Evolutionary conservation across 768 basidiomycete species (phyloP).

Genomic region (Mycena vulgaris): DNA sequence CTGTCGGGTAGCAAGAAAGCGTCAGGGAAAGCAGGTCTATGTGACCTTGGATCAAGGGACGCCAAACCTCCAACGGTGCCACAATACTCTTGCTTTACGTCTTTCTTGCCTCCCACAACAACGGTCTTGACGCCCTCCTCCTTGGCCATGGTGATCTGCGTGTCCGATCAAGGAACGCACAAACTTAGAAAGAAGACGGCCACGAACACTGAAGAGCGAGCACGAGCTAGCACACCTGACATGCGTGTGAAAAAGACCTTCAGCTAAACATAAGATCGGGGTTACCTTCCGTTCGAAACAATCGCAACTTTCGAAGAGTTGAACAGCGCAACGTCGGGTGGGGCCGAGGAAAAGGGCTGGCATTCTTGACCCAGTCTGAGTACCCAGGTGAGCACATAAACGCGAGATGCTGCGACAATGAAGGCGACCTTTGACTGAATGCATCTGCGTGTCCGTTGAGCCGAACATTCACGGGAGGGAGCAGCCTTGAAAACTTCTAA

Average conservation of each 20-base stretch:
- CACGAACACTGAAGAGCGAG: constrained; percentile 61
- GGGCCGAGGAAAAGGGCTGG: constrained; percentile 50
- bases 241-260: background rate
- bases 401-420: background rate
- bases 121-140: constrained; percentile 69
- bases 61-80: constrained; percentile 67
- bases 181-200: background rate
- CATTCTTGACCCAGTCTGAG: constrained; percentile 65
- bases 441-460: constrained; percentile 67
- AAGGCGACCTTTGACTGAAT: constrained; percentile 63
- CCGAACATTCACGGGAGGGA: constrained; percentile 54
- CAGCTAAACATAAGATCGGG: constrained; percentile 4
- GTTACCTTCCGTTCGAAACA: constrained; percentile 65
- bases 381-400: background rate
- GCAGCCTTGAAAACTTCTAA: constrained; percentile 41
- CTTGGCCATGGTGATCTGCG: constrained; percentile 73
- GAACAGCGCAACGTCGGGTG: constrained; percentile 66
- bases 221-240: constrained; percentile 62
- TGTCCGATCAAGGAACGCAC: background rate
- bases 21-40: background rate
- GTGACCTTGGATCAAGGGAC: constrained; percentile 3
- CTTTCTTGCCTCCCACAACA: constrained; percentile 66
- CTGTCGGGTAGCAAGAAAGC: background rate
- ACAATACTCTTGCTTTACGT: constrained; percentile 68
- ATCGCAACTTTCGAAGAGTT: constrained; percentile 65